phyloP scores from a whole-genome alignment of 2,329 filamentous ascomycete genomes.

The Sarocladiaceae sp. region DNA sequence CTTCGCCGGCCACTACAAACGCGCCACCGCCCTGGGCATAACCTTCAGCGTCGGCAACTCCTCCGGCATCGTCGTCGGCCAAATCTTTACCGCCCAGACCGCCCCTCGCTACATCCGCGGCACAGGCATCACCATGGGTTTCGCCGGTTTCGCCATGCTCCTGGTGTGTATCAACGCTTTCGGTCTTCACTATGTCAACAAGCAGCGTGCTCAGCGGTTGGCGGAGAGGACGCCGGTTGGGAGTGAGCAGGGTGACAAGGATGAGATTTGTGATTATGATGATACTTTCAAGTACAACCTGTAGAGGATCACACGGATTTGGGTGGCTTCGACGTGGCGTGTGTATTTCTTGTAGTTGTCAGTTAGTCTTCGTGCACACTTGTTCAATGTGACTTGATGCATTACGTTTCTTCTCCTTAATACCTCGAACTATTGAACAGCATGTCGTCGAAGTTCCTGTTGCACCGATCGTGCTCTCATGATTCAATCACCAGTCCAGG shows the following conservation, averaged over 20 bases:
- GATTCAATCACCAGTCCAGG: too few relatives aligned
- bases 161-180: neutral
- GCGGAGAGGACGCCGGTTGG: neutral
- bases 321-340: too few relatives aligned
- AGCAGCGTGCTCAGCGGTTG: neutral
- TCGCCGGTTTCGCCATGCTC: slow-evolving; percentile 19
- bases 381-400: too few relatives aligned
- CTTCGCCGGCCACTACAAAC: slow-evolving; percentile 40
- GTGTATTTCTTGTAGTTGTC: too few relatives aligned
- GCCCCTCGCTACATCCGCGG: slow-evolving; percentile 23
- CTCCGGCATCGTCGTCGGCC: slow-evolving; percentile 43
- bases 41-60: slow-evolving; percentile 43
- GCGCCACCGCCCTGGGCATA: slow-evolving; percentile 40
- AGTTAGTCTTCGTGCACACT: too few relatives aligned
- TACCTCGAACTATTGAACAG: too few relatives aligned
- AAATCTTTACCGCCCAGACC: slow-evolving; percentile 31
- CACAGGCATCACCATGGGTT: slow-evolving; percentile 21
- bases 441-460: too few relatives aligned
- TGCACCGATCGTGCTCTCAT: too few relatives aligned
- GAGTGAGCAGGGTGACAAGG: neutral
- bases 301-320: too few relatives aligned
- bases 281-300: slow-evolving; percentile 3
- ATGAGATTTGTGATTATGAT: neutral
- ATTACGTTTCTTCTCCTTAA: too few relatives aligned
- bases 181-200: neutral